Evolutionary conservation across 345 rosid species (phyloP), one percentile per base, ranked within the genome.

Genomic region (Linum usitatissimum): DNA sequence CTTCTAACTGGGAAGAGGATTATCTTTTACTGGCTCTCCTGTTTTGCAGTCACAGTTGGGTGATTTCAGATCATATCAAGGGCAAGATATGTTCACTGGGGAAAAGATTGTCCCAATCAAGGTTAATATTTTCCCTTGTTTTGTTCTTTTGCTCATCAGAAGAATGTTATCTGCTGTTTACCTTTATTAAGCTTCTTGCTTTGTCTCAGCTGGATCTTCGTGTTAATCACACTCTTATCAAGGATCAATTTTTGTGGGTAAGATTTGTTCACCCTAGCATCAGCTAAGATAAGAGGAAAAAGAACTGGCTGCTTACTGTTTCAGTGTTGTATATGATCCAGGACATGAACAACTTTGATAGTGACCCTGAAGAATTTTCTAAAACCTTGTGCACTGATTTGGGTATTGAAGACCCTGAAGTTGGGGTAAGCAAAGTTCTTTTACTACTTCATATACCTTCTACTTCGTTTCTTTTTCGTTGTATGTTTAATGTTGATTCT

Each of bases 161-260:
- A 23, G 28, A 23, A 45, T 45, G 13, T 10, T 45, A 10, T 45
- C 51, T 10, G 51, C 14, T 45, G 51, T 10, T 34, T 45, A 45
- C 51, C 17, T 10, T 45, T 12, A 45, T 1, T 45, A 45, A 23
- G 60, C 9, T 57, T 12, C 17, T 75, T 59, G 64, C 49, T 14
- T 53, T 55, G 71, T 73, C 62, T 61, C 91, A 93, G 99, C 96
- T 93, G 74, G 97, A 93, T 80, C 87, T 93, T 74, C 86, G 96
- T 64, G 94, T 93, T 49, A 93, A 90, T 76, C 85, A 84, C 63
- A 87, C 88, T 56, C 90, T 93, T 53, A 83, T 93, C 75, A 90
- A 76, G 75, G 99, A 93, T 72, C 96, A 86, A 36, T 90, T 93
- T 69, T 77, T 93, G 73, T 93, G 97, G 97, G 97, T 90, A 74